Base-by-base conservation (phyloP, 1,284 basidiomycete genomes). In the Ganoderma sinense region DNA sequence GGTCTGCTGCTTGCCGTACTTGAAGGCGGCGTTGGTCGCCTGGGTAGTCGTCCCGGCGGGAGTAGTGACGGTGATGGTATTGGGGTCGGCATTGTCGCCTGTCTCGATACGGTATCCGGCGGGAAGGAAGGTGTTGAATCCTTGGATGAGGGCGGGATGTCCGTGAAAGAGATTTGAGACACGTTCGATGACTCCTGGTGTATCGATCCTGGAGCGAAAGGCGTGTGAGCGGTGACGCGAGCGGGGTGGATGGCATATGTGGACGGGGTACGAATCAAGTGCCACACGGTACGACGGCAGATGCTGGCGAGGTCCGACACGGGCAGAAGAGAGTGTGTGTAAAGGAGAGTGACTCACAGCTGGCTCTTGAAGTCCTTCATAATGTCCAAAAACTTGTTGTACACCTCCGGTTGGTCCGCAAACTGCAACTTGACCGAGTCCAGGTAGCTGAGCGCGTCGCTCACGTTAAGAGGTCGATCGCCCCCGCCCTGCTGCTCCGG, bases 361-460 rank as follows among this genome's bases (percentile, higher is more conserved):
- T 97, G 94, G 68, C 92, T 93, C 83, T 97, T 97, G 82, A 97
- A 97, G 79, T 98, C 97, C 82, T 99, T 98, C 97, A 98, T 98
- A 74, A 98, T 97, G 78, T 98, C 97, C 77, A 99, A 83, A 80
- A 98, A 98, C 68, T 91, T 89, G 80, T 98, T 98, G 83, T 98
- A 98, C 20, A 97, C 95, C 73, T 96, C 94, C 6, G 96, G 96
- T 72, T 93, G 89, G 77, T 95, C 91, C 61, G 90, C 86, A 77
- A 98, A 98, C 81, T 95, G 92, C 61, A 88, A 82, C 84, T 98
- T 97, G 84, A 98, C 97, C 70, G 94, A 93, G 81, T 98, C 96
- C 64, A 98, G 88, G 80, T 98, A 99, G 80, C 90, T 93, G 68
- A 98, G 85, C n/a, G 97, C 97, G 82, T 98, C 97, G 59, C 92